Evolutionary conservation across 1,284 basidiomycete genomes (phyloP).

Genomic region (Schizophyllum commune): DNA sequence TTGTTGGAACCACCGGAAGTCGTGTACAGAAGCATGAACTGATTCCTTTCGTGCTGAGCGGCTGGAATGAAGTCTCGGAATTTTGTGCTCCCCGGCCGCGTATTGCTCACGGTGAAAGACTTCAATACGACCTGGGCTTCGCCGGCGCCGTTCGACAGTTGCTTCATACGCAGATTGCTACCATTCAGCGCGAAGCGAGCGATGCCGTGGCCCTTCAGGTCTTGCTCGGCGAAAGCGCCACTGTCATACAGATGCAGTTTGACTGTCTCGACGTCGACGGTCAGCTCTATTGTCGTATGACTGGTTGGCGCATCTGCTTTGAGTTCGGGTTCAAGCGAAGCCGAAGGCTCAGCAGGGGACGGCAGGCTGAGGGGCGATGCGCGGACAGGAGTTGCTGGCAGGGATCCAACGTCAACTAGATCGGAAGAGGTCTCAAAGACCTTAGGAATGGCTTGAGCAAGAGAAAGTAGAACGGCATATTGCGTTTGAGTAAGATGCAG

Average conservation of each 20-base stretch:
- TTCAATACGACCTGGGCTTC: conserved; percentile 86
- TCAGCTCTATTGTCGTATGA: conserved; percentile 65
- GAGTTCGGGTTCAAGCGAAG: conserved; percentile 55
- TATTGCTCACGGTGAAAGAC: conserved; percentile 91
- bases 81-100: conserved; percentile 71
- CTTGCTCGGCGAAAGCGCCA: conserved; percentile 50
- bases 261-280: conserved; percentile 69
- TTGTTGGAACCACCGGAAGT: conserved; percentile 52
- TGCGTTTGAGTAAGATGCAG: conserved; percentile 89
- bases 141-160: conserved; percentile 75
- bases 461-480: conserved; percentile 69
- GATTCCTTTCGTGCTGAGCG: conserved; percentile 83
- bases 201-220: conserved; percentile 76
- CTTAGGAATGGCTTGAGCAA: conserved; percentile 72
- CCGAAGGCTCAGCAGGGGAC: conserved; percentile 15
- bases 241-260: conserved; percentile 90
- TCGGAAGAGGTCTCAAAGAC: conserved; percentile 47
- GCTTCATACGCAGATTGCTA: conserved; percentile 77
- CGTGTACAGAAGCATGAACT: conserved; percentile 92
- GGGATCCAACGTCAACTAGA: conserved; percentile 20
- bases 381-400: conserved; percentile 3
- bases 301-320: conserved; percentile 20
- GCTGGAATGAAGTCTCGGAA: conserved; percentile 96
- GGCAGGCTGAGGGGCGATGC: conserved; percentile 8
- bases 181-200: conserved; percentile 81